Percentiles rank a stretch among this genome's conserved stretches.
Conservation (phyloP, 192 early-diverging fungal species). For the Coemansia sp. region DNA sequence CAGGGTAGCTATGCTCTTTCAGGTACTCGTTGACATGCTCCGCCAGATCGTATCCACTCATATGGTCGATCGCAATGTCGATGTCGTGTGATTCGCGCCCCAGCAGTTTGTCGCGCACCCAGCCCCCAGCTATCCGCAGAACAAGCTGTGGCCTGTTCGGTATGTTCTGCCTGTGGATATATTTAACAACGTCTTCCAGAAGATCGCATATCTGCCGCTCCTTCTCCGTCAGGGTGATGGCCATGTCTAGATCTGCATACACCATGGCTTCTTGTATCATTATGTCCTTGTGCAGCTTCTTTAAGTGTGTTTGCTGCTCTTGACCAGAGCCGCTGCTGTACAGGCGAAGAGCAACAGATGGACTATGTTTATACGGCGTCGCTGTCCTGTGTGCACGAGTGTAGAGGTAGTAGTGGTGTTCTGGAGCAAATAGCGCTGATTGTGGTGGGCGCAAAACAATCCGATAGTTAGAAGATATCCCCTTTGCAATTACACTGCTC, state of each 20-base stretch:
- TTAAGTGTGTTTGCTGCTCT: too few species aligned
- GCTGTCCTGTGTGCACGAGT: background rate
- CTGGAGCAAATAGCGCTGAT: background rate
- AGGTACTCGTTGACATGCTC: constrained; percentile 62
- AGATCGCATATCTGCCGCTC: constrained; percentile 72
- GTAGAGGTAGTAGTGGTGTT: background rate
- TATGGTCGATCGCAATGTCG: constrained; percentile 90
- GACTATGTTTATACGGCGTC: background rate
- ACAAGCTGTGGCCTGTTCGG: constrained; percentile 57
- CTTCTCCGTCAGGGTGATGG: constrained; percentile 56
- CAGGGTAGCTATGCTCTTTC: constrained; percentile 55
- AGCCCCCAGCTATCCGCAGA: constrained; percentile 94
- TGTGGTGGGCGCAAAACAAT: background rate
- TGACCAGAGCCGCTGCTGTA: background rate
- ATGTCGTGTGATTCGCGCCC: constrained; percentile 85
- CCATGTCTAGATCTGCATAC: constrained; percentile 13
- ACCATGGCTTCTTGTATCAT: background rate
- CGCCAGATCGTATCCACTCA: constrained; percentile 94
- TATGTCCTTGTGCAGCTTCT: background rate
- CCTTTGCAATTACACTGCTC: background rate
- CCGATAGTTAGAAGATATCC: background rate
- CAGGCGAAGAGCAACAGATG: background rate
- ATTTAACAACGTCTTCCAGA: constrained; percentile 61
- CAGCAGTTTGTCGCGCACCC: constrained; percentile 99
- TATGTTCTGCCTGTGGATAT: constrained; percentile 54